Conservation (phyloP, 106 monocot genomes). For the Allium sativum region DNA sequence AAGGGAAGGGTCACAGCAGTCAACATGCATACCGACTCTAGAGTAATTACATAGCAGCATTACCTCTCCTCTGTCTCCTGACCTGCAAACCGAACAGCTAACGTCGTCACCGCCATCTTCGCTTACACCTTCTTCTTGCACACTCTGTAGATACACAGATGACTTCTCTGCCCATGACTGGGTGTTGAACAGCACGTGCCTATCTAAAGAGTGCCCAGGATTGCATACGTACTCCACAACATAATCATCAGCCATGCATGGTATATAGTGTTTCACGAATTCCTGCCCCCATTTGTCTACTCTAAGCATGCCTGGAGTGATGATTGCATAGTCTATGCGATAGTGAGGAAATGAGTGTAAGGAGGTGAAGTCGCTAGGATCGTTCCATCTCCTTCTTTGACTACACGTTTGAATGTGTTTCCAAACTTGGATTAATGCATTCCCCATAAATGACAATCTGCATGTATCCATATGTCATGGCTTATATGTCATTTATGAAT, state of each 20-base stretch:
- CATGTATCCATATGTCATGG: no score
- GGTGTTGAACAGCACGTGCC: constrained; percentile 61
- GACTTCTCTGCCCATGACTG: constrained; percentile 56
- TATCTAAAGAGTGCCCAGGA: constrained; percentile 45
- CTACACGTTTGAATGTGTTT: constrained; percentile 66
- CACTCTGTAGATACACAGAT: constrained; percentile 23
- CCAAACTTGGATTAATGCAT: no score
- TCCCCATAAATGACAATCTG: no score
- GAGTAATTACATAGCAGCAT: constrained; percentile 91
- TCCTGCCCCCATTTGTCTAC: constrained; percentile 69
- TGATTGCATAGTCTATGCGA: constrained; percentile 53
- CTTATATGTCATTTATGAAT: no score
- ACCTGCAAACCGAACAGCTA: constrained; percentile 48
- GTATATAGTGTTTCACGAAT: constrained; percentile 62
- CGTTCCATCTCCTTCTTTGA: constrained; percentile 76
- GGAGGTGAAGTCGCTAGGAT: constrained; percentile 89
- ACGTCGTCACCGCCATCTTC: constrained; percentile 27
- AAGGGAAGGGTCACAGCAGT: constrained; percentile 73
- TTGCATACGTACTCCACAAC: constrained; percentile 71
- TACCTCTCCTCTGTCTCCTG: constrained; percentile 39
- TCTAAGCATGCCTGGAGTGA: constrained; percentile 43
- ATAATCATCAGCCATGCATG: constrained; percentile 71
- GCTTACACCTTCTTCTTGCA: constrained; percentile 26
- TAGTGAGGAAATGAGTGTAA: constrained; percentile 58
- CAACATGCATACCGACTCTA: constrained; percentile 69